These are phyloP conservation scores for Castanea mollissima DNA, from an alignment of 306 rosid species.

Conservation along the genomic window DNA sequence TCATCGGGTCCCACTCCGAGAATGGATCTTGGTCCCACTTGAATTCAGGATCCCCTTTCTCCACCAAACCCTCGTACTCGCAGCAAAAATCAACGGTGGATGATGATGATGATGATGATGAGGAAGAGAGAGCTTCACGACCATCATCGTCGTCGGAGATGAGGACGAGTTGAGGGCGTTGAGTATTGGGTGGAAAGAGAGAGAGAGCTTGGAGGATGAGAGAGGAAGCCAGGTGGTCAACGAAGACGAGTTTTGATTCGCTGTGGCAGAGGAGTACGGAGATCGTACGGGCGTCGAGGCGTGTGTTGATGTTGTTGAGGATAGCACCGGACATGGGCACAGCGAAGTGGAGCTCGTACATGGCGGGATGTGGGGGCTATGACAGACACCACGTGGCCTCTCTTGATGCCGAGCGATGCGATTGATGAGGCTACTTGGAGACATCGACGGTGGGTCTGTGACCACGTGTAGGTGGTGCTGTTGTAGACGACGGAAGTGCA, in stretches of 20 bases:
- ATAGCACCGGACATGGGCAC: constrained; percentile 71
- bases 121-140: background rate
- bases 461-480: constrained; percentile 51
- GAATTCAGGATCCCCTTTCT: constrained; percentile 46
- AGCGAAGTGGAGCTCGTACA: constrained; percentile 78
- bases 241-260: constrained; percentile 65
- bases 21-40: constrained; percentile 31
- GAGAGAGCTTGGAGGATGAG: constrained; percentile 40
- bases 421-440: constrained; percentile 64
- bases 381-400: constrained; percentile 54
- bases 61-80: constrained; percentile 44
- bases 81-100: background rate
- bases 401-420: constrained; percentile 24
- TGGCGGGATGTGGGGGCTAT: constrained; percentile 55
- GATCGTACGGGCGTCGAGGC: constrained; percentile 55
- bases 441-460: constrained; percentile 59
- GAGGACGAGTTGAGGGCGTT: constrained; percentile 48
- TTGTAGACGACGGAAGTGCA: constrained; percentile 41
- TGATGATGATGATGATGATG: too few species aligned
- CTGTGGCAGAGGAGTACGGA: constrained; percentile 60
- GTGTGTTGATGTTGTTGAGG: constrained; percentile 60
- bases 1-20: constrained; percentile 70
- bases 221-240: constrained; percentile 24
- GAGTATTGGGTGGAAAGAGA: constrained; percentile 26
- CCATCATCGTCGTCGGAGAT: constrained; percentile 32